phyloP scores from a whole-genome alignment of 2,329 filamentous ascomycete species.

The Ophidiomyces ophidiicola region DNA sequence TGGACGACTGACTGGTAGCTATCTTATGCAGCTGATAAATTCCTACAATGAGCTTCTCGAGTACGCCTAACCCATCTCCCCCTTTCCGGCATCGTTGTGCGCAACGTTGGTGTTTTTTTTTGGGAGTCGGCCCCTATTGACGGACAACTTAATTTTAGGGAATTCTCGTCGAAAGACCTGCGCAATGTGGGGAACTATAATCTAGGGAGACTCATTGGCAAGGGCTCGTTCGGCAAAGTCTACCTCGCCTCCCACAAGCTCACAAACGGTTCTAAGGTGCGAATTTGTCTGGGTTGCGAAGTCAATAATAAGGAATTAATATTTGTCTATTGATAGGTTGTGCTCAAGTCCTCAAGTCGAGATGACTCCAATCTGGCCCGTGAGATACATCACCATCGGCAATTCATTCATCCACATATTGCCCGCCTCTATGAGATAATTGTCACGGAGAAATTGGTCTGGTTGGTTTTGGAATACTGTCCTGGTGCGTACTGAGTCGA shows the following conservation, averaged over 20 bases:
- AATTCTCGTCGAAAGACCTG: slow-evolving; percentile 86
- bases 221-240: slow-evolving; percentile 96
- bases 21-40: slow-evolving; percentile 61
- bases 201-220: slow-evolving; percentile 82
- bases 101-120: not conserved
- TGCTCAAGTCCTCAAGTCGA: slow-evolving; percentile 95
- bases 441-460: slow-evolving; percentile 86
- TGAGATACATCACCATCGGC: slow-evolving; percentile 96
- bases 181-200: slow-evolving; percentile 90
- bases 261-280: slow-evolving; percentile 92
- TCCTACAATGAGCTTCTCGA: slow-evolving; percentile 94
- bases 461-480: slow-evolving; percentile 95
- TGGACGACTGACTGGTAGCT: slow-evolving; percentile 9
- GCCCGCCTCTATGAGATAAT: slow-evolving; percentile 95
- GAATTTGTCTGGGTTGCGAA: not conserved
- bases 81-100: not conserved
- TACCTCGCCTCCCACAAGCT: slow-evolving; percentile 94
- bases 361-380: slow-evolving; percentile 89
- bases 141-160: slow-evolving; percentile 42
- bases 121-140: slow-evolving; percentile 12
- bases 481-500: slow-evolving; percentile 47
- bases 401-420: slow-evolving; percentile 96
- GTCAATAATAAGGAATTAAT: not conserved
- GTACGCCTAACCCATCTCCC: slow-evolving; percentile 43
- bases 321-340: slow-evolving; percentile 50